Base-by-base conservation (phyloP, 2,329 filamentous ascomycete genomes). In the Huntiella abstrusa region DNA sequence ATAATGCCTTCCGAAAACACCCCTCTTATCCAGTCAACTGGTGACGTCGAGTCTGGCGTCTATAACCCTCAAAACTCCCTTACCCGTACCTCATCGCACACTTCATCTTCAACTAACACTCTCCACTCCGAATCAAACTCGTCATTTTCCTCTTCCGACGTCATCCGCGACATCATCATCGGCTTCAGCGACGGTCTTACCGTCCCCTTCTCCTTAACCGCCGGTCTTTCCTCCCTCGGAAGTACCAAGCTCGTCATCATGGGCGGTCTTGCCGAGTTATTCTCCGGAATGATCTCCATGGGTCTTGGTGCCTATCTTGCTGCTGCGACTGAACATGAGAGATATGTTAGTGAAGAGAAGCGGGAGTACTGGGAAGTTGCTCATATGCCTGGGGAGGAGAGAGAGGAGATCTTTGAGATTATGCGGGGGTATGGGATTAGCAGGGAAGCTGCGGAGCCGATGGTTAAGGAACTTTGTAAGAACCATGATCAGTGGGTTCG, bases 171-270 rank as follows among this genome's bases (percentile, higher is more conserved):
- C 59, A 68, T 77, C 51, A 84, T 82, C 50, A 78, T 87, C 53
- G 82, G 82, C 45, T 76, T 86, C 54, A 78, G 81, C 0, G 82
- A 87, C 56, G 82, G 82, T 12, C 68, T 87, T 53, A 87, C 82
- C 0, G 82, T 87, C 0, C 82, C 82, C 0, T 87, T 87, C 54
- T 82, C 82, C 12, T 65, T 87, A 34, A 85, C 80, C 0, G 82
- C 83, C 0, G 82, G 82, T 11, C 66, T 87, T 1, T 77, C 74
- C 2, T 70, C 69, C 43, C 64, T 81, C 40, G 76, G 76, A n/a
- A 67, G 73, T 56, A 76, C 75, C 32, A 70, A 68, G 42, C 70
- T 80, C 3, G 77, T 81, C 52, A 73, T 88, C 49, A 74, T 80
- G 52, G 81, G 77, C 44, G 81, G 81, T 5, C 64, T 83, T 28